These are phyloP conservation scores for Botrytis fabae DNA, from an alignment of 2,329 filamentous ascomycete species.

Conservation along the genomic window DNA sequence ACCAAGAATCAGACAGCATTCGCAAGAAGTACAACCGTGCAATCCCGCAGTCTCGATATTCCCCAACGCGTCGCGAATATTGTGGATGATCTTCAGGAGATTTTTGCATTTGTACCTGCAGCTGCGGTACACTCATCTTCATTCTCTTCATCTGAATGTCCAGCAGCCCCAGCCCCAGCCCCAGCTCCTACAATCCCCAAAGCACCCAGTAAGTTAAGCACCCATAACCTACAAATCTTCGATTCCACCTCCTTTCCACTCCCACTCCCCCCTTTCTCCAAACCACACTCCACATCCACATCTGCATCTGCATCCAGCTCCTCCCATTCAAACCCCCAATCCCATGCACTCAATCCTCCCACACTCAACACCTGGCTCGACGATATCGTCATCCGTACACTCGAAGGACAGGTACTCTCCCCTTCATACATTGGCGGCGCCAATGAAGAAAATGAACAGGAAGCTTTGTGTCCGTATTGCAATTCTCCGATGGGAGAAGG, in stretches of 20 bases:
- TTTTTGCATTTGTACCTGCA: not conserved
- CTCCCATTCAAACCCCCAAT: not conserved
- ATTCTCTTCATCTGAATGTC: not conserved
- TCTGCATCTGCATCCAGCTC: too few relatives aligned
- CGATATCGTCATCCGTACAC: not conserved
- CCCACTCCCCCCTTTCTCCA: fast-evolving
- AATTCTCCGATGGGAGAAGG: not conserved
- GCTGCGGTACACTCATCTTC: not conserved
- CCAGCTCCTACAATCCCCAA: too few relatives aligned
- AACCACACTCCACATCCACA: too few relatives aligned
- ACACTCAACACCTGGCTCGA: conserved; percentile 1
- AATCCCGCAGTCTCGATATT: not conserved
- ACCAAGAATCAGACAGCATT: too few relatives aligned
- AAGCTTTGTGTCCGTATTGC: conserved; percentile 6
- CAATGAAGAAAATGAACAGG: not conserved
- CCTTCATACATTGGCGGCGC: conserved; percentile 8
- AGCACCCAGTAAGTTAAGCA: not conserved
- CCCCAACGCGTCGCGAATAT: not conserved
- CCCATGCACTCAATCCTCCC: too few relatives aligned
- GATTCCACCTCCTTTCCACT: not conserved
- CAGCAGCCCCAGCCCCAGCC: too few relatives aligned
- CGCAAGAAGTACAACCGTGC: not conserved
- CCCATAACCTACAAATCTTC: not conserved
- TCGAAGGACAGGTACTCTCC: not conserved
- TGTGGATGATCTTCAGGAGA: not conserved